These are phyloP conservation scores for Lippia alba DNA, from an alignment of 305 asterid species.

Conservation along the genomic window DNA sequence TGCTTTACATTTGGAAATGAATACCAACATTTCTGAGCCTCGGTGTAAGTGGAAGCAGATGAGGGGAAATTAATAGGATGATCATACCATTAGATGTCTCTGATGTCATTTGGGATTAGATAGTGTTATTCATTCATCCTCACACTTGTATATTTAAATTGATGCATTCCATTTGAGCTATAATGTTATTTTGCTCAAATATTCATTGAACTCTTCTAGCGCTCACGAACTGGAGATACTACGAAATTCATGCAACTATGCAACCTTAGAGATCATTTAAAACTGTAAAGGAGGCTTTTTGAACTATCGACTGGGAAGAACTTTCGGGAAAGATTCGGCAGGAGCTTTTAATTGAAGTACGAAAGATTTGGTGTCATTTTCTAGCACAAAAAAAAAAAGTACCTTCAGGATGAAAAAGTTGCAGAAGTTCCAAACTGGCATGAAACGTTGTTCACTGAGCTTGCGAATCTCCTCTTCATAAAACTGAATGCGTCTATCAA, in stretches of 20 bases:
- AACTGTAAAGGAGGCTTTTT: not conserved
- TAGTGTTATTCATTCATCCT: conserved; percentile 14
- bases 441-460: conserved; percentile 96
- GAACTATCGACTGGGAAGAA: not conserved
- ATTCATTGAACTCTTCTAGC: conserved; percentile 23
- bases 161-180: conserved; percentile 19
- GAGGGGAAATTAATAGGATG: not conserved
- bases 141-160: conserved; percentile 11
- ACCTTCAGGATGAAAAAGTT: conserved; percentile 96
- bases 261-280: conserved; percentile 11
- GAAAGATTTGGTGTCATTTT: not conserved
- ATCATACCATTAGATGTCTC: conserved; percentile 8
- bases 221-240: not conserved
- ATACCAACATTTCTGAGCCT: not conserved
- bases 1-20: conserved; percentile 20
- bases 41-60: conserved; percentile 4
- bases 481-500: conserved; percentile 91
- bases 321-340: not conserved
- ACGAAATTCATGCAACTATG: conserved; percentile 13
- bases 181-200: conserved; percentile 20
- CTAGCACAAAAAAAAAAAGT: conserved; percentile 27
- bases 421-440: conserved; percentile 99
- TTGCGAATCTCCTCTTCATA: conserved; percentile 97
- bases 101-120: conserved; percentile 16
- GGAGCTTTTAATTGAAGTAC: not conserved